Evolutionary conservation across 108 stramenopile genomes (phyloP), one percentile per base, ranked within the genome.

Genomic region (Aurantiochytrium sp.): DNA sequence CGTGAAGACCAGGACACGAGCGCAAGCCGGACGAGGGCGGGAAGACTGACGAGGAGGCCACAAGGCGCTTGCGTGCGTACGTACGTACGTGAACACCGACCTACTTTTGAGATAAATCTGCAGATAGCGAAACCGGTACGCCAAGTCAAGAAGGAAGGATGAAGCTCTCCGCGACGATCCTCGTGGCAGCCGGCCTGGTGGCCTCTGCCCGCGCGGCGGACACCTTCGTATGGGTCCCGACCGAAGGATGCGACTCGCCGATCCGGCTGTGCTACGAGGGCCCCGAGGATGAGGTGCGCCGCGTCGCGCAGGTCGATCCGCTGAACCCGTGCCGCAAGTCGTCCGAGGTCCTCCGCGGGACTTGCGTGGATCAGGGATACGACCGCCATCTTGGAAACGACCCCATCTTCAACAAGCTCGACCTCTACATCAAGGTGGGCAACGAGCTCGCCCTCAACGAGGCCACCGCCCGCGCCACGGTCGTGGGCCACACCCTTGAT

Each of bases 181-280:
- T 81, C 27, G 73, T 41, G 30, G 42, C 24, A 12, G 42, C 45
- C 8, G 73, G 42, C n/a, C 42, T 81, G 45, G 27, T 21, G 39
- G 73, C 73, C 24, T 6, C 10, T 24, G 36, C 45, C 39, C 22
- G 19, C 15, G 59, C 59, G 32, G 8, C 59, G 10, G 34, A 30
- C 22, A 65, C 27, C 6, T 65, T 34, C 19, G 73, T 48, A 12
- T 81, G 73, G 73, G 73, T 81, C 27, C 73, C 73, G 6, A 81
- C 45, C 21, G 73, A 81, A 42, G 73, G 10, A 21, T 81, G 73
- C 73, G 45, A 48, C 42, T 81, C 73, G 73, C 73, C 73, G 39
- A 12, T 81, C 27, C 12, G 12, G 73, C 42, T 81, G 42, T 81
- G 73, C 45, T 81, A 81, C 45, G 73, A 81, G 30, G 73, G 73